phyloP scores from a whole-genome alignment of 768 basidiomycete species.

The Tylopilus intermedius region DNA sequence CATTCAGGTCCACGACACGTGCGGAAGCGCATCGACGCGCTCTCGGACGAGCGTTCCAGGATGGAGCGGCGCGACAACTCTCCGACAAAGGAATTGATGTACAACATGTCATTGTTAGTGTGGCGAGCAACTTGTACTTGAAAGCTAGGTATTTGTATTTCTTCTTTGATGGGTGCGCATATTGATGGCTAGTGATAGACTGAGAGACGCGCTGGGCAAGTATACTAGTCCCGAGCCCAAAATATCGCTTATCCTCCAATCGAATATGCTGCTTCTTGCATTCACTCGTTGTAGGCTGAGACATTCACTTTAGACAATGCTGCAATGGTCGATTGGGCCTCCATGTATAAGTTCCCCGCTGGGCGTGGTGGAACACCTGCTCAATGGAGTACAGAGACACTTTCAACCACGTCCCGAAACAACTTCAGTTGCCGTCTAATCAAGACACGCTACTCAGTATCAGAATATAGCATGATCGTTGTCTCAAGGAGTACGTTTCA shows the following conservation, averaged over 20 bases:
- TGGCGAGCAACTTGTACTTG: constrained; percentile 79
- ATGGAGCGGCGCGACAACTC: constrained; percentile 66
- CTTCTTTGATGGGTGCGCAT: not conserved
- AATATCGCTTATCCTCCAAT: constrained; percentile 71
- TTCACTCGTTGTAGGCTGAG: not conserved
- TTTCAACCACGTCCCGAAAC: not conserved
- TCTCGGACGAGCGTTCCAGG: constrained; percentile 70
- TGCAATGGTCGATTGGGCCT: constrained; percentile 93
- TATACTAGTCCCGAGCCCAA: constrained; percentile 25
- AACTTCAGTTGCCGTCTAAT: not conserved
- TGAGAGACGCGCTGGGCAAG: constrained; percentile 27
- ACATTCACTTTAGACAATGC: constrained; percentile 69
- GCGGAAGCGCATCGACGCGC: constrained; percentile 31
- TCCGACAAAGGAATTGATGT: constrained; percentile 51
- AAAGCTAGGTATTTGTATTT: constrained; percentile 48
- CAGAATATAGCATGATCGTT: not conserved
- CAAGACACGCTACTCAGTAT: not conserved
- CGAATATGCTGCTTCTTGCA: constrained; percentile 27
- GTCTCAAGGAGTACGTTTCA: too few relatives aligned
- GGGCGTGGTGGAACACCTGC: constrained; percentile 53
- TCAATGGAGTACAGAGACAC: constrained; percentile 72
- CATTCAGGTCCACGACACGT: constrained; percentile 37
- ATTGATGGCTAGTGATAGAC: constrained; percentile 23
- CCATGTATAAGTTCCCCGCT: constrained; percentile 71
- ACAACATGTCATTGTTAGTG: constrained; percentile 72